These are phyloP conservation scores for Apostasia ramifera DNA, from an alignment of 106 monocot genomes.

Conservation along the genomic window DNA sequence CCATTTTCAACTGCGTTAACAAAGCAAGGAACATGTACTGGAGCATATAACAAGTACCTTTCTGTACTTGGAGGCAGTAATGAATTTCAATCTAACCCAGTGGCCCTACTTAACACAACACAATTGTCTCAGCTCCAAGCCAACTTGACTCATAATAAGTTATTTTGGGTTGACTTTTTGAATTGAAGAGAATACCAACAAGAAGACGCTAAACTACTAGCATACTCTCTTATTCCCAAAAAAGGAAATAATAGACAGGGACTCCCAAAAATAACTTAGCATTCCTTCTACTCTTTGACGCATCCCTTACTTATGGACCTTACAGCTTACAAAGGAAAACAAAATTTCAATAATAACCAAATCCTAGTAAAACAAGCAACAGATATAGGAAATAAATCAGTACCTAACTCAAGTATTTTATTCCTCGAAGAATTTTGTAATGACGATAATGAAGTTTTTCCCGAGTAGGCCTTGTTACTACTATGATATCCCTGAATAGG, in stretches of 20 bases:
- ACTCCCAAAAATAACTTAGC: neutral
- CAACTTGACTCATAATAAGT: no score
- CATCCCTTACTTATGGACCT: no score
- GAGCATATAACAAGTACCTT: no score
- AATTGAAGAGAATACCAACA: no score
- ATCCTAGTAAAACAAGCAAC: neutral
- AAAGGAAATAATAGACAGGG: neutral
- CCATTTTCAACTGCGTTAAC: no score
- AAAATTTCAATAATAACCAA: neutral
- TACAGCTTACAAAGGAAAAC: neutral
- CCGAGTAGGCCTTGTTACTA: constrained; percentile 47
- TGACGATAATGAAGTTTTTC: constrained; percentile 49
- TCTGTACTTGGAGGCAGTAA: no score
- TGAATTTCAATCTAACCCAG: no score
- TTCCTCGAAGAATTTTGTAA: constrained; percentile 50
- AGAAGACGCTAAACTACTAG: neutral
- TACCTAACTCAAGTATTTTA: constrained; percentile 82
- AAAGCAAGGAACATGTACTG: no score
- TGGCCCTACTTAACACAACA: no score
- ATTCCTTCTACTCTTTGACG: neutral
- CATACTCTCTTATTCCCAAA: neutral
- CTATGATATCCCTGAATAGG: constrained; percentile 49
- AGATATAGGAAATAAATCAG: neutral
- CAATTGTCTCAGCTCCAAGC: no score
- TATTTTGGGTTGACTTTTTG: no score